Base-by-base conservation (phyloP, 345 rosid species). In the Adansonia digitata region DNA sequence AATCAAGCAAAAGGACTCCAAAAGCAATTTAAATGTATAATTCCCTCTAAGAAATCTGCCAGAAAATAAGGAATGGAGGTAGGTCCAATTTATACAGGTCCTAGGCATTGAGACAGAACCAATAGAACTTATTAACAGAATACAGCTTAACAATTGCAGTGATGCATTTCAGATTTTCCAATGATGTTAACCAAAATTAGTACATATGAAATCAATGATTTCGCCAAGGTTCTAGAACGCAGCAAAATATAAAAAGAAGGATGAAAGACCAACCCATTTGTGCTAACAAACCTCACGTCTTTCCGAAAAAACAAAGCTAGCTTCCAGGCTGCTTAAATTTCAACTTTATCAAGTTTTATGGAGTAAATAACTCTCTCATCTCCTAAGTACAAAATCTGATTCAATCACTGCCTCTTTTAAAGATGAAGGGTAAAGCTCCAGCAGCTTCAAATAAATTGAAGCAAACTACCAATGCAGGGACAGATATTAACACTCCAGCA, bases 1-100 rank as follows among this genome's bases (percentile, higher is more conserved):
- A 45, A 73, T 57, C 63, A 57, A 51, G 6, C 34, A 68, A 59
- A 57, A 31, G 7, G 71, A 64, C 59, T 37, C 60, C n/a, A 68
- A 51, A 66, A 22, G 29, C 42, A 51, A 49, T 27, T 75, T 7
- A 31, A 26, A 39, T 27, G 13, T 53, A 13, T 24, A 15, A 46
- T 60, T 31, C 42, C 34, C 26, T 35, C 63, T 26, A 75, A 59
- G 12, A 65, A 6, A 24, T 42, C 18, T 24, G 2, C 71, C 56
- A 60, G 67, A 26, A 26, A 75, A 51, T 37, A 14, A 67, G 39
- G 20, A 55, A 43, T 48, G n/a, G 14, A 31, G 43, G 55, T 35
- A 7, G 57, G 49, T 29, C 55, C 60, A 52, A 62, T 43, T 43
- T 61, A 49, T 45, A 9, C 24, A 29, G 60, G 56, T 62, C 53